These are phyloP conservation scores for Peribolospora baueri DNA, from an alignment of 768 basidiomycete genomes.

Conservation along the genomic window DNA sequence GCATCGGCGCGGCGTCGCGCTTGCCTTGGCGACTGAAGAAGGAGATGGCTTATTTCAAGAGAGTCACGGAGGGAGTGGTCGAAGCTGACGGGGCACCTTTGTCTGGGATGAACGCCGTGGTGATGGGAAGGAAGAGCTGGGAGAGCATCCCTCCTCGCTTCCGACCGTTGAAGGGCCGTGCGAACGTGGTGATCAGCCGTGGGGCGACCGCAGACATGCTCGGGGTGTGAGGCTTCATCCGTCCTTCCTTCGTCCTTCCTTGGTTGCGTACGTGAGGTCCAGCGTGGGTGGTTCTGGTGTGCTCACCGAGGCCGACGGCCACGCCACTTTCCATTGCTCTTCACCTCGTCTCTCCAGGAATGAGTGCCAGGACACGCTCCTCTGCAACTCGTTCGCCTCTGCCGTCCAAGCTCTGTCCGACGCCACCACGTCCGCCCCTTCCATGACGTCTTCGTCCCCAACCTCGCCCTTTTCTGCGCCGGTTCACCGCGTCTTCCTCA, in stretches of 20 bases:
- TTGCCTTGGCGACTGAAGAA: slow-evolving; percentile 68
- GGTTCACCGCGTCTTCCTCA: slow-evolving; percentile 44
- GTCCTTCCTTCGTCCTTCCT: background rate
- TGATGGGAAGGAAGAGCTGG: slow-evolving; percentile 96
- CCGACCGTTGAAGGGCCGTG: slow-evolving; percentile 45
- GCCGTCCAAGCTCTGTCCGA: no score
- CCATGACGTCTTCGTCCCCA: no score
- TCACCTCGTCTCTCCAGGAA: no score
- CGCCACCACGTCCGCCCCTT: no score
- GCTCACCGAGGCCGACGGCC: no score
- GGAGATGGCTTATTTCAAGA: slow-evolving; percentile 72
- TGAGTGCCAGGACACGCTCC: no score
- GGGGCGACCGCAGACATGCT: slow-evolving; percentile 27
- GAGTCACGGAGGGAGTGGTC: slow-evolving; percentile 27
- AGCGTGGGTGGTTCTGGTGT: no score
- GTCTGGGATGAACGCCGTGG: slow-evolving; percentile 35
- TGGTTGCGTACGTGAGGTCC: no score
- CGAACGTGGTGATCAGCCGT: slow-evolving; percentile 50
- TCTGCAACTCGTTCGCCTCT: no score
- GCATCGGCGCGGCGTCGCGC: slow-evolving; percentile 48
- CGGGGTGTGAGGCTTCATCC: slow-evolving; percentile 28
- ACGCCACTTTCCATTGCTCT: no score
- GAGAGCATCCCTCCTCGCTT: slow-evolving; percentile 70
- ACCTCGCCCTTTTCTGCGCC: slow-evolving; percentile 1
- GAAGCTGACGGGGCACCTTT: slow-evolving; percentile 26